Evolutionary conservation across 106 monocot species (phyloP), one percentile per base, ranked within the genome.

Genomic region (Apostasia shenzhenica): DNA sequence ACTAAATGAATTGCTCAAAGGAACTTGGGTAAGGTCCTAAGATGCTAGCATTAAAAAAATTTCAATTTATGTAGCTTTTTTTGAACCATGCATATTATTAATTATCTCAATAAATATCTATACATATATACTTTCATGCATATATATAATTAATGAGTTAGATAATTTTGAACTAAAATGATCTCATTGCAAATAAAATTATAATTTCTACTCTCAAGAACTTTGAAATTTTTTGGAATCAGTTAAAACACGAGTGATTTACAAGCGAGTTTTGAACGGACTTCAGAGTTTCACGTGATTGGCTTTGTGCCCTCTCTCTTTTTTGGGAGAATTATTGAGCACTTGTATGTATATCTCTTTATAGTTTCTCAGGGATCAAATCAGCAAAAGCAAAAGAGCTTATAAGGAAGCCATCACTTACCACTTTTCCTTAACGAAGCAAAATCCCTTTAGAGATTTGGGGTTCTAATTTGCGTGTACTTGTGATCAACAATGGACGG

Each of bases 361-460:
- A 45, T 62, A 1, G 13, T 62, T 45, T 62, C 44, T 62, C 12
- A n/a, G 44, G 45, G 45, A 45, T 62, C 62, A 62, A 62, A 62
- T 62, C 45, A 45, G 14, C 13, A 62, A 45, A 62, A 62, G 13
- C 42, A 13, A 4, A 44, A 6, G 62, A 59, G 59, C 45, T 62
- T 62, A 11, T 13, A 62, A 62, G 62, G 61, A 61, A 61, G 61
- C 26, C 61, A 42, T 11, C 50, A 5, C 8, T 8, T 50, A 5
- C 50, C 50, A 8, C 50, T 61, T 61, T 61, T 61, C 9, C 40
- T 61, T 61, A 61, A 61, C 61, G 7, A 61, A 42, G 45, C 41
- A 62, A 62, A 62, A 62, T 62, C 62, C 3, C 62, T 62, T 62
- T 62, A 11, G 62, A 45, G 62, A 62, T 62, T 62, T 62, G 62